Evolutionary conservation across 352 stramenopile species (phyloP), one percentile per base, ranked within the genome.

Genomic region (Globisporangium splendens): DNA sequence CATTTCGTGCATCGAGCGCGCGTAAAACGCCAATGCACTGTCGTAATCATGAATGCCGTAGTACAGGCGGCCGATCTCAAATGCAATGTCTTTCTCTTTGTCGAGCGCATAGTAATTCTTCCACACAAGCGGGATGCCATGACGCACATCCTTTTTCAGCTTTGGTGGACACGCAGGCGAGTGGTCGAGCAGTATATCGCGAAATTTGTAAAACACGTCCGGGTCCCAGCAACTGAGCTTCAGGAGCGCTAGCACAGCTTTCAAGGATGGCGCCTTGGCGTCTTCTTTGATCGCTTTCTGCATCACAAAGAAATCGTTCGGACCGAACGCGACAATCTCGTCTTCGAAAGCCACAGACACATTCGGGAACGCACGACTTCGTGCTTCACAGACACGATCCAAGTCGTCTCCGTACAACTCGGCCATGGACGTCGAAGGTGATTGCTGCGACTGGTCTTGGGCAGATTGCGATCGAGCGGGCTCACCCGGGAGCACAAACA

Each of bases 201-300:
- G 82, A 61, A 98, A 98, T 63, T 98, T 98, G 68, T 97, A 98
- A 66, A 98, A 98, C 33, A 98, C 86, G 62, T 98, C 94, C 12
- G 93, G 86, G 64, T 98, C 94, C 85, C 89, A 98, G 35, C 93
- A 78, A 46, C 84, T 88, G 15, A 98, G 78, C 62, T 97, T 97
- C 46, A 98, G 73, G 24, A 98, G 68, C 33, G 91, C 81, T 14
- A 98, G 65, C 20, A 97, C 86, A 8, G 76, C 80, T 64, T 96
- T 96, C 0, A 97, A 65, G 13, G 86, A 90, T 18, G 87, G 89
- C 13, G 73, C 58, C 54, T 88, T 83, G 6, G 72, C 67, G 58
- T 96, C 88, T 62, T 97, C 88, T 56, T 94, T 91, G 3, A 88
- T 71, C 5, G 73, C 66, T 63, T 94, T 94, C 59, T 98, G 93